Conservation (phyloP, 306 rosid species). For the Vachellia collinsii region DNA sequence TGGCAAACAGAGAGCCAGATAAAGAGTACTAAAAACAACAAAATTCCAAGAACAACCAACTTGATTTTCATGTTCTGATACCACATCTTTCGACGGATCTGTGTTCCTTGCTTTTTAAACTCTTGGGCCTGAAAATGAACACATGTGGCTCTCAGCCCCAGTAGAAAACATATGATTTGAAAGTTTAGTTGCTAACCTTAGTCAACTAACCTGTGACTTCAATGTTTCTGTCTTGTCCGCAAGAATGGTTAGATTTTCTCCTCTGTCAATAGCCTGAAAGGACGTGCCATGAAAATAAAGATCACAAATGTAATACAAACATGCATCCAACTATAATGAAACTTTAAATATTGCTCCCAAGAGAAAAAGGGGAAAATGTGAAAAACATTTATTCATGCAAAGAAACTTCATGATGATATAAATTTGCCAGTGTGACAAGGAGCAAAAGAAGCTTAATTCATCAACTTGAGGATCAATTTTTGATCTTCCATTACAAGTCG, state of each 20-base stretch:
- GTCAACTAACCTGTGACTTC: slow-evolving; percentile 68
- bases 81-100: slow-evolving; percentile 88
- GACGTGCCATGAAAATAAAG: slow-evolving; percentile 11
- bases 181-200: slow-evolving; percentile 20
- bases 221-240: slow-evolving; percentile 78
- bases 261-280: slow-evolving; percentile 79
- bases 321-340: slow-evolving; percentile 17
- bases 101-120: slow-evolving; percentile 69
- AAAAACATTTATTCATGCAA: slow-evolving; percentile 4
- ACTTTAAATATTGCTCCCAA: slow-evolving; percentile 4
- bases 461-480: background rate
- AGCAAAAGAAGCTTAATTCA: background rate
- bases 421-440: background rate
- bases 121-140: slow-evolving; percentile 70
- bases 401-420: background rate
- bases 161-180: slow-evolving; percentile 10
- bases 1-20: slow-evolving; percentile 92
- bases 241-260: slow-evolving; percentile 76
- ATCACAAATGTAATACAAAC: slow-evolving; percentile 12
- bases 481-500: slow-evolving; percentile 4
- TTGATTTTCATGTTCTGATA: slow-evolving; percentile 96
- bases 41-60: slow-evolving; percentile 75
- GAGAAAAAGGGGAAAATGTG: background rate
- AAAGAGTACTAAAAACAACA: slow-evolving; percentile 68
- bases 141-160: slow-evolving; percentile 31